Evolutionary conservation across 768 basidiomycete genomes (phyloP).

Genomic region (Tephrocybe sp.): DNA sequence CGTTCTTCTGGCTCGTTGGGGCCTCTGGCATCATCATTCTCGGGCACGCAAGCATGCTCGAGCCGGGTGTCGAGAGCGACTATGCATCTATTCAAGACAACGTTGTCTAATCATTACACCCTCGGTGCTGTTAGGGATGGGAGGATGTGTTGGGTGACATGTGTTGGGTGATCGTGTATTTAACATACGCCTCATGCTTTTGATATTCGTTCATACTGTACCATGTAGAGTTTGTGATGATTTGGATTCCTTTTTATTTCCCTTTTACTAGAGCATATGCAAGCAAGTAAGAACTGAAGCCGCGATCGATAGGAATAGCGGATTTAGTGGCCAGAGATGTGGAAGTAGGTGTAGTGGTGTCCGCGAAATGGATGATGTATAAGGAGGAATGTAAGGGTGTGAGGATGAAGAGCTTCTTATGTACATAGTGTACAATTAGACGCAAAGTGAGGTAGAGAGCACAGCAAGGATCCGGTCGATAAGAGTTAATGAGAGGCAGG

Average conservation of each 20-base stretch:
- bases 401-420: constrained; percentile 4
- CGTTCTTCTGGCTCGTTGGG: constrained; percentile 95
- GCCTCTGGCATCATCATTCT: constrained; percentile 83
- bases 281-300: background rate
- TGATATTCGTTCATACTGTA: background rate
- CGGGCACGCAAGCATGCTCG: constrained; percentile 83
- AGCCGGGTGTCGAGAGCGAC: constrained; percentile 95
- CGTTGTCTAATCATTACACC: constrained; percentile 31
- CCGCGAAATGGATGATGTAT: background rate
- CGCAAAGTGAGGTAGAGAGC: constrained; percentile 11
- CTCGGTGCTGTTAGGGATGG: background rate
- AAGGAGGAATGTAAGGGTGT: background rate
- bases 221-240: constrained; percentile 4
- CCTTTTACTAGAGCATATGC: constrained; percentile 7
- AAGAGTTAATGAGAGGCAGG: background rate
- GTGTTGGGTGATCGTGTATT: background rate
- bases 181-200: background rate
- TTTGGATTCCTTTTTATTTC: constrained; percentile 7
- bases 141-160: background rate
- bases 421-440: constrained; percentile 17
- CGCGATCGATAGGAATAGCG: background rate
- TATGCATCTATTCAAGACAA: constrained; percentile 77
- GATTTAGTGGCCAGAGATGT: background rate
- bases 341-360: constrained; percentile 1
- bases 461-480: constrained; percentile 11